phyloP scores from a whole-genome alignment of 2,329 filamentous ascomycete genomes.

The Colletotrichum australisinense region DNA sequence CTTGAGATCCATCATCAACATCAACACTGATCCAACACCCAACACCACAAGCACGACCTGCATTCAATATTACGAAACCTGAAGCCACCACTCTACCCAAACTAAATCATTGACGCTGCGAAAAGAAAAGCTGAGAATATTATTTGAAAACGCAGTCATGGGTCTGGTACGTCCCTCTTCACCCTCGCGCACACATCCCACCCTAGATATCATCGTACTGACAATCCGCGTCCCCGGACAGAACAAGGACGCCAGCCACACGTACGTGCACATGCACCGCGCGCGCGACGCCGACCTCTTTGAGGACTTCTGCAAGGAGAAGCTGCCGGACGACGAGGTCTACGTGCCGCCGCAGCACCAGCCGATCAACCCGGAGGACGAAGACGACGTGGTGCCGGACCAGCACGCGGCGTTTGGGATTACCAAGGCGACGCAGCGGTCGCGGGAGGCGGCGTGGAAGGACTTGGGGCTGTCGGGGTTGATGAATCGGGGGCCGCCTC shows the following conservation, averaged over 20 bases:
- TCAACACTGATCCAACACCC: constrained; percentile 10
- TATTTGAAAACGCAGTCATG: background rate
- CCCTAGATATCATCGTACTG: background rate
- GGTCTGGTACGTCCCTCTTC: constrained; percentile 8
- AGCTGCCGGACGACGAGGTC: constrained; percentile 81
- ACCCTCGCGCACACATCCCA: background rate
- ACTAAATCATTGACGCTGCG: background rate
- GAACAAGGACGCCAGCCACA: constrained; percentile 82
- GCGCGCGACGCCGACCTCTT: constrained; percentile 82
- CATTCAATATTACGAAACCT: background rate
- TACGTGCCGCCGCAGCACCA: constrained; percentile 84
- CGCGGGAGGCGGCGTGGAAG: constrained; percentile 80
- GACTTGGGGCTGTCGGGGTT: constrained; percentile 80
- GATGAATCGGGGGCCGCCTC: constrained; percentile 70
- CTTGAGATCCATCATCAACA: background rate
- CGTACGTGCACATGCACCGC: constrained; percentile 79
- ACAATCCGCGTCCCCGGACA: constrained; percentile 41
- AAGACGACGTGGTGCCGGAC: constrained; percentile 89
- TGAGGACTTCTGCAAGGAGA: constrained; percentile 78
- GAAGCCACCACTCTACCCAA: background rate
- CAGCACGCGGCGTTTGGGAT: constrained; percentile 91
- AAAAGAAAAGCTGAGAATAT: background rate
- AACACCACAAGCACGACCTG: background rate
- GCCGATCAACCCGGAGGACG: constrained; percentile 87
- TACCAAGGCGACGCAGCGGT: constrained; percentile 79